Evolutionary conservation across 139 green algal genomes (phyloP).

Genomic region (Ostreobium quekettii): DNA sequence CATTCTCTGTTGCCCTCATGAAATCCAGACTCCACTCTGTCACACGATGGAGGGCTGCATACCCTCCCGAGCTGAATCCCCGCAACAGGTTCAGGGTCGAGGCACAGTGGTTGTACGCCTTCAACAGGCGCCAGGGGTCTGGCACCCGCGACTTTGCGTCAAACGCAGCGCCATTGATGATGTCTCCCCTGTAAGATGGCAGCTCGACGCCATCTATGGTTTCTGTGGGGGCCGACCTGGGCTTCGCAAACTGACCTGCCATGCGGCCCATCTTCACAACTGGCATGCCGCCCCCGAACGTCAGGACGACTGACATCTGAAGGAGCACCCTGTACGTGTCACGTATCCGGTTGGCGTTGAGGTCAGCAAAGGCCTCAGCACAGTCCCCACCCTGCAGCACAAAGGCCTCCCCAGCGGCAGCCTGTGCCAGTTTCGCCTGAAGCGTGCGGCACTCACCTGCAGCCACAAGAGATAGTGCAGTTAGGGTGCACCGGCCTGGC

Average conservation of each 20-base stretch:
- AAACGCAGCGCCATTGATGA: slow-evolving; percentile 96
- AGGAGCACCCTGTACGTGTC: slow-evolving; percentile 87
- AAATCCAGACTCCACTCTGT: slow-evolving; percentile 97
- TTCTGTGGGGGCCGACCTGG: slow-evolving; percentile 34
- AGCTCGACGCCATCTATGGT: slow-evolving; percentile 55
- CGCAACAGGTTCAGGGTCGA: slow-evolving; percentile 96
- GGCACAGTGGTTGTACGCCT: slow-evolving; percentile 94
- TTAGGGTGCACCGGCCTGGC: too few relatives aligned
- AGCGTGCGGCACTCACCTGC: slow-evolving; percentile 88
- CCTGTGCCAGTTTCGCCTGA: slow-evolving; percentile 77
- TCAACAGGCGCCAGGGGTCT: slow-evolving; percentile 57
- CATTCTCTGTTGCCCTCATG: slow-evolving; percentile 82
- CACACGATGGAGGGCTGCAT: slow-evolving; percentile 87
- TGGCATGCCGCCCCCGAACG: slow-evolving; percentile 89
- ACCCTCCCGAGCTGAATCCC: slow-evolving; percentile 91
- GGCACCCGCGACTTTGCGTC: slow-evolving; percentile 75
- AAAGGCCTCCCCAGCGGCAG: slow-evolving; percentile 76
- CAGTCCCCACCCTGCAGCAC: slow-evolving; percentile 83
- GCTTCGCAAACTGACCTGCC: slow-evolving; percentile 99
- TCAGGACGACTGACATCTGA: slow-evolving; percentile 93
- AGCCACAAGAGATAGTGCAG: too few relatives aligned
- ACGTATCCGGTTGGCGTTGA: slow-evolving; percentile 89
- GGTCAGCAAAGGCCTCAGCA: slow-evolving; percentile 92
- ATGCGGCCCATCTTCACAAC: slow-evolving; percentile 97
- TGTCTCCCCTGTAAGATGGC: slow-evolving; percentile 94